Base-by-base conservation (phyloP, 768 basidiomycete species). In the Phanerochaete sordida region DNA sequence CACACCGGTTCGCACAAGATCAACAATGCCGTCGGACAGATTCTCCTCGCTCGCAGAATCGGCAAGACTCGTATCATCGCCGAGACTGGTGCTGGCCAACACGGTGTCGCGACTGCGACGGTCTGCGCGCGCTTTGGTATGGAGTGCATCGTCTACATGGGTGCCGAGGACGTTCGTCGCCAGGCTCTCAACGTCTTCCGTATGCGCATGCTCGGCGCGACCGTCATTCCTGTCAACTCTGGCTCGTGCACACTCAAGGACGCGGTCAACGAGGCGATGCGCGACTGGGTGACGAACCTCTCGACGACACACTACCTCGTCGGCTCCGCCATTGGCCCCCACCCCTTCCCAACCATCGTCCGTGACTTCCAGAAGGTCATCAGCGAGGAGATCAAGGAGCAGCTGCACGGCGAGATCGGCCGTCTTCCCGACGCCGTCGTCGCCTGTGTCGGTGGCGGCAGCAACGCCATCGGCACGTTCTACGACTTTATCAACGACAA, bases 1-100 rank as follows among this genome's bases (percentile, higher is more conserved):
- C 96, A 98, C 71, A 98, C 97, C 0, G 97, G 97, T 16, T 98
- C 95, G 11, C 97, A 99, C 75, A 99, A 98, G 75, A 98, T 99
- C 70, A 98, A 98, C 76, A 99, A 99, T 72, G 96, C 96, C 24
- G 89, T 99, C 60, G 97, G 97, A 35, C 95, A 96, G 90, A 95
- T 98, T 62, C 80, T 99, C 19, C 84, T 99, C 27, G 97, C 97
- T n/a, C 83, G 84, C 48, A 85, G 97, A 47, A 77, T 98, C 60
- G 97, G 97, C 21, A 99, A 99, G 78, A 97, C 81, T 39, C 85
- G 95, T 56, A 98, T 99, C 69, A 98, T 98, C 65, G 97, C 97
- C 31, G 97, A 99, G 79, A 98, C 97, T 1, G 97, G 97, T 62
- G 97, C 97, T 0, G 97, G 97, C 16, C 97, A 98, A 72, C 97